Base-by-base conservation (phyloP, 345 rosid species). In the Lumnitzera racemosa region DNA sequence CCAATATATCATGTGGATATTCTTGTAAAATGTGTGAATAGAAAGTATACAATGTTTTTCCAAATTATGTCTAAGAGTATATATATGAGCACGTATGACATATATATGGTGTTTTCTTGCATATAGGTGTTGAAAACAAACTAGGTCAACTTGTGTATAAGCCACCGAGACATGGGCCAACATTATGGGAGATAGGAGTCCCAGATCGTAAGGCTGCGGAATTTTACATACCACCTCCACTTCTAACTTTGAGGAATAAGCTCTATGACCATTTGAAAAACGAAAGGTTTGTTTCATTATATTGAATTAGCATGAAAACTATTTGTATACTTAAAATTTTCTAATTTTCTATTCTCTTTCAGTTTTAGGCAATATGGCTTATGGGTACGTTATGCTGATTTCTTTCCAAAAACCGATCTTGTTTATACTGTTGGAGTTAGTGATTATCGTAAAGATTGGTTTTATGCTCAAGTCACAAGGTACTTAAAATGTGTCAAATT, bases 111-210 rank as follows among this genome's bases (percentile, higher is more conserved):
- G 56, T 36, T 9, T 36, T 36, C 43, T 36, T 36, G 9, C 12
- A 48, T 57, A 57, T 58, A 73, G 83, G 83, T 25, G 2, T 41
- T 9, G 29, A 57, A 46, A 48, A 47, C 13, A 16, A 68, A 13
- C 17, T 79, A 58, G 60, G 72, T 1, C 60, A 29, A 2, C 58
- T 76, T n/a, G 67, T 68, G 25, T 79, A 60, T 53, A 58, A 24
- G 31, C 81, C 81, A 20, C 83, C 81, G 20, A 68, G 83, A 51
- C 65, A 53, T 25, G 83, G 83, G 2, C 78, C 78, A 15, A 76
- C 83, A 3, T 43, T 73, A 14, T 76, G 83, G 83, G 81, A 79
- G 73, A 79, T 79, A 3, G 83, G 78, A 55, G 20, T 68, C 46
- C 72, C 83, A 15, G 80, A 73, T 46, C 68, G 78, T 2, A 56